Evolutionary conservation across 225 moss, liverwort and hornwort species (phyloP).

Genomic region (Polytrichum commune): DNA sequence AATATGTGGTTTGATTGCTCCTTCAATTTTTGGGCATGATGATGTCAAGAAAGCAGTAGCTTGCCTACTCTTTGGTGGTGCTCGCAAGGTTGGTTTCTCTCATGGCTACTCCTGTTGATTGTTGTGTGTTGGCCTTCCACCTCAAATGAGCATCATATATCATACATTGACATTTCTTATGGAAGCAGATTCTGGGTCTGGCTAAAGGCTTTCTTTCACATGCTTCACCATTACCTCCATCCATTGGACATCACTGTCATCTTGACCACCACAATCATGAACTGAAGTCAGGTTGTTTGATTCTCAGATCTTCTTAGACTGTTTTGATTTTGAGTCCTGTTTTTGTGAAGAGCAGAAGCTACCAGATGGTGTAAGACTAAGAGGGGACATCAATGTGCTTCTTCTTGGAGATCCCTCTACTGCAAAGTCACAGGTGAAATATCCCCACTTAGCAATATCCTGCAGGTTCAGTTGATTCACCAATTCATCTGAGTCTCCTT

Average conservation of each 20-base stretch:
- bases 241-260: too few species aligned
- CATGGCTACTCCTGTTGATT: background rate
- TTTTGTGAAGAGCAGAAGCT: slow-evolving; percentile 50
- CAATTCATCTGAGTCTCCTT: background rate
- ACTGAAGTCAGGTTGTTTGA: too few species aligned
- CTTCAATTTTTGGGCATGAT: slow-evolving; percentile 94
- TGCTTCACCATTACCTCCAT: too few species aligned
- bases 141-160: too few species aligned
- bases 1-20: slow-evolving; percentile 72
- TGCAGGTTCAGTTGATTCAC: background rate
- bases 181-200: too few species aligned
- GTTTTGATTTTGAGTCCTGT: background rate
- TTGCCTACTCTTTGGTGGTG: slow-evolving; percentile 89
- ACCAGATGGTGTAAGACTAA: slow-evolving; percentile 75
- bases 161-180: too few species aligned
- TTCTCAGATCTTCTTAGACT: background rate
- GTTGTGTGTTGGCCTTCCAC: too few species aligned
- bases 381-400: slow-evolving; percentile 96
- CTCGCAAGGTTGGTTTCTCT: slow-evolving; percentile 66
- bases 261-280: too few species aligned
- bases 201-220: too few species aligned
- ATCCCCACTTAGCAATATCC: background rate
- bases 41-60: slow-evolving; percentile 96
- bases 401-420: slow-evolving; percentile 96
- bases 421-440: slow-evolving; percentile 83